phyloP scores from a whole-genome alignment of 2,329 filamentous ascomycete genomes.

The Furcasterigmium sp. region DNA sequence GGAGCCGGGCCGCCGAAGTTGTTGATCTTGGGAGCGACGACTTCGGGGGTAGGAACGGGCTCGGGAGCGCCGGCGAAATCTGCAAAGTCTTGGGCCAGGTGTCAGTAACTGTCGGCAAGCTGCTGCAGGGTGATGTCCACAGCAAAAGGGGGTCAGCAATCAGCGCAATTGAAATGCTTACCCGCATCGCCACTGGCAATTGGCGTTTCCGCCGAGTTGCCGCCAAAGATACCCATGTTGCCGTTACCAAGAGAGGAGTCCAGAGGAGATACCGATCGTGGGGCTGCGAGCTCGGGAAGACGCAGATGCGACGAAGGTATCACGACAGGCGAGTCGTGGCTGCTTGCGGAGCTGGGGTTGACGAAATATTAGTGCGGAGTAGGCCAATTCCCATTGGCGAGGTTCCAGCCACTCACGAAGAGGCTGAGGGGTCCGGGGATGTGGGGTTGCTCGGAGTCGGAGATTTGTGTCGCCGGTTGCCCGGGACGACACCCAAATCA shows the following conservation, averaged over 20 bases:
- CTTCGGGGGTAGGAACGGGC: conserved; percentile 49
- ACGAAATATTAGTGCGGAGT: conserved; percentile 10
- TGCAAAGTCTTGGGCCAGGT: conserved; percentile 67
- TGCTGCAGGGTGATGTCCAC: conserved; percentile 7
- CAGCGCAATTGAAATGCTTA: conserved; percentile 32
- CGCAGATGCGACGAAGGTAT: conserved; percentile 9
- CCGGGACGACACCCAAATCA: background rate
- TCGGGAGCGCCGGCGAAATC: conserved; percentile 82
- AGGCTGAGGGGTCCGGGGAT: background rate
- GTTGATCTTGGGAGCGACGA: conserved; percentile 40
- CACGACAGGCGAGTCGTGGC: conserved; percentile 4
- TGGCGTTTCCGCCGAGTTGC: conserved; percentile 51
- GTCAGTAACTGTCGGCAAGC: conserved; percentile 19
- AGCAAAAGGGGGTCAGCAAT: conserved; percentile 4
- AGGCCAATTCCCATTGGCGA: conserved; percentile 3
- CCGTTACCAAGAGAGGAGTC: background rate
- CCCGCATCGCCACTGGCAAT: conserved; percentile 55
- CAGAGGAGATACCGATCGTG: conserved; percentile 4
- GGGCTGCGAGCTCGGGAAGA: conserved; percentile 11
- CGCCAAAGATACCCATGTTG: conserved; percentile 58
- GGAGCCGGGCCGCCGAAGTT: conserved; percentile 35
- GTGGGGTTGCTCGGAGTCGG: conserved; percentile 1
- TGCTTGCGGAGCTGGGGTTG: background rate
- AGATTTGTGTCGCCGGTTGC: conserved; percentile 1
- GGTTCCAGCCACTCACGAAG: conserved; percentile 1